Conservation (phyloP, 805 yeast species). For the Kuraishia ogatae region DNA sequence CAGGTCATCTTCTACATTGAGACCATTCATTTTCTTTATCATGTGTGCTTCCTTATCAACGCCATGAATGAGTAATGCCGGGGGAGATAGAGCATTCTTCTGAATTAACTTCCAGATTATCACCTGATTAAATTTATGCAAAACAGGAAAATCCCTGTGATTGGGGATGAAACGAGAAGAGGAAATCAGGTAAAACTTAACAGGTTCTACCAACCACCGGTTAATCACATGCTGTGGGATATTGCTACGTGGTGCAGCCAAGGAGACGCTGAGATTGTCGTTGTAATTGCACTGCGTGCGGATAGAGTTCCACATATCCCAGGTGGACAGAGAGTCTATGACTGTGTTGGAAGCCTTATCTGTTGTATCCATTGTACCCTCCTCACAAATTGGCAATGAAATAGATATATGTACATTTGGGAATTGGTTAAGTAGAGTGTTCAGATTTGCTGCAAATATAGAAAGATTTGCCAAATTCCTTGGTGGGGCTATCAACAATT, state of each 20-base stretch:
- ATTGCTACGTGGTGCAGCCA: conserved; percentile 60
- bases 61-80: conserved; percentile 44
- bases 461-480: conserved; percentile 43
- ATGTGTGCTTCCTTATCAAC: conserved; percentile 29
- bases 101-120: conserved; percentile 35
- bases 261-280: conserved; percentile 53
- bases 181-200: conserved; percentile 46
- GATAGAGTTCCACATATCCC: conserved; percentile 72
- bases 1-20: not conserved
- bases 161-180: conserved; percentile 50
- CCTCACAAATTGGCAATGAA: conserved; percentile 43
- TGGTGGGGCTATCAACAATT: conserved; percentile 58
- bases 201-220: conserved; percentile 66
- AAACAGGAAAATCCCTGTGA: conserved; percentile 55
- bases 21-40: conserved; percentile 10
- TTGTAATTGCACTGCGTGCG: conserved; percentile 48
- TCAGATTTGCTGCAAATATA: conserved; percentile 35
- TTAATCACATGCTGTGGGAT: conserved; percentile 41
- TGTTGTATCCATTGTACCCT: conserved; percentile 13
- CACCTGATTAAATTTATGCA: conserved; percentile 47
- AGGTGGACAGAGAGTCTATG: conserved; percentile 45
- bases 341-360: conserved; percentile 16
- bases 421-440: conserved; percentile 14
- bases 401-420: conserved; percentile 32
- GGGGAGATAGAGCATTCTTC: conserved; percentile 30